Evolutionary conservation across 2,329 filamentous ascomycete species (phyloP).

Genomic region (Magnaporthiopsis poae): DNA sequence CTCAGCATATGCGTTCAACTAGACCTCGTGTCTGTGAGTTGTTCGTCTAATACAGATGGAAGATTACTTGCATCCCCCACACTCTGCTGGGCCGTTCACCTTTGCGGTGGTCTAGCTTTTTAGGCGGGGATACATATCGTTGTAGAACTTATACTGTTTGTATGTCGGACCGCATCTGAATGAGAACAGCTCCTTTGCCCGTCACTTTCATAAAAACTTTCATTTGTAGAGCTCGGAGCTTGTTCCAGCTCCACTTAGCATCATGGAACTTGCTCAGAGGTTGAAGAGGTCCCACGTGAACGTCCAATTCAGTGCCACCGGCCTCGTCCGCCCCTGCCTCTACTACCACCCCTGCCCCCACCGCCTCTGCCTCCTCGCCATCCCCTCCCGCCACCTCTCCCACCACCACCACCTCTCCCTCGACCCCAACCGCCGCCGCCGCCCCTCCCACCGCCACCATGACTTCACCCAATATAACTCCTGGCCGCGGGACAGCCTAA

Average conservation of each 20-base stretch:
- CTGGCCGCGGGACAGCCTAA: no score
- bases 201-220: neutral
- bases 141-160: neutral
- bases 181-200: neutral
- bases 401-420: slow-evolving; percentile 22
- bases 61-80: slow-evolving; percentile 31
- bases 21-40: slow-evolving; percentile 28
- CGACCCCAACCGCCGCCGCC: slow-evolving; percentile 28
- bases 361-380: slow-evolving; percentile 18
- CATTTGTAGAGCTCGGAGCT: neutral
- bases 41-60: slow-evolving; percentile 37
- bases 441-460: slow-evolving; percentile 24
- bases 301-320: neutral
- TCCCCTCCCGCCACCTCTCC: slow-evolving; percentile 24
- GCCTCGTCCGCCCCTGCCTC: slow-evolving; percentile 11
- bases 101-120: slow-evolving; percentile 34
- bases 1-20: slow-evolving; percentile 35
- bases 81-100: slow-evolving; percentile 34
- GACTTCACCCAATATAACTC: slow-evolving; percentile 23
- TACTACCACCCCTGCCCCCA: slow-evolving; percentile 15
- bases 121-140: slow-evolving; percentile 32
- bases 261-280: neutral
- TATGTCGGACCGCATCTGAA: neutral
- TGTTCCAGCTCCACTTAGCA: neutral
- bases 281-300: neutral